These are phyloP conservation scores for Calonectria hawksworthii DNA, from an alignment of 2,329 filamentous ascomycete genomes.

Conservation along the genomic window DNA sequence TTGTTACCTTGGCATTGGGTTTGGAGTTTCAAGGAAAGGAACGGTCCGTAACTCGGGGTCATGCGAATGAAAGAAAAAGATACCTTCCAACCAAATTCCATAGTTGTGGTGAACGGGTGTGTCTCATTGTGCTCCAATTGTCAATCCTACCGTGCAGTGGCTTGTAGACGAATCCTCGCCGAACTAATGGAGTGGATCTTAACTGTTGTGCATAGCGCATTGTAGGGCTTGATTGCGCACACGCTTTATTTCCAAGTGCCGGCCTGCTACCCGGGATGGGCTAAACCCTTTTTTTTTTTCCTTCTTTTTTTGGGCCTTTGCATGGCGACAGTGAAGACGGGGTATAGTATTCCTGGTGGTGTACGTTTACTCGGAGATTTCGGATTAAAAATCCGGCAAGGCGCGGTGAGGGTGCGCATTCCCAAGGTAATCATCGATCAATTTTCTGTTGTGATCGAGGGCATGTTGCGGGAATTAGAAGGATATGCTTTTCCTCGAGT, in stretches of 20 bases:
- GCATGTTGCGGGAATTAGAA: slow-evolving; percentile 24
- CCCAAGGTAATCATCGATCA: background rate
- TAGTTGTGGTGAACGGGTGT: slow-evolving; percentile 48
- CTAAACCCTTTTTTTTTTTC: background rate
- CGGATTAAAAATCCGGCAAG: background rate
- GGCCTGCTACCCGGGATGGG: background rate
- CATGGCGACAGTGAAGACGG: background rate
- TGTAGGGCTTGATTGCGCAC: slow-evolving; percentile 7
- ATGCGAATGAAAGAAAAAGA: slow-evolving; percentile 55
- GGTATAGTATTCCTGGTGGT: background rate
- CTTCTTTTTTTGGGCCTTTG: background rate
- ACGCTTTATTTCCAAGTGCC: background rate
- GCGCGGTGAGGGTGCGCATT: background rate
- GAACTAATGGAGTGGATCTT: slow-evolving; percentile 7
- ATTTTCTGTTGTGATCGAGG: background rate
- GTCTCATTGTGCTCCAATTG: slow-evolving; percentile 42
- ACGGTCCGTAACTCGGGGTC: slow-evolving; percentile 51
- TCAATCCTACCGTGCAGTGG: background rate
- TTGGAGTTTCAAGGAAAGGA: slow-evolving; percentile 56
- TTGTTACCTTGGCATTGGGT: slow-evolving; percentile 53
- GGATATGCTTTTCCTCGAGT: slow-evolving; percentile 22
- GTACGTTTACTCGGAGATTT: background rate
- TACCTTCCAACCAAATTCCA: slow-evolving; percentile 50
- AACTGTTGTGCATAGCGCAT: slow-evolving; percentile 6
- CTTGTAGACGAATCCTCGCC: background rate